phyloP scores from a whole-genome alignment of 2,329 filamentous ascomycete genomes.

The Neofusicoccum sp. region DNA sequence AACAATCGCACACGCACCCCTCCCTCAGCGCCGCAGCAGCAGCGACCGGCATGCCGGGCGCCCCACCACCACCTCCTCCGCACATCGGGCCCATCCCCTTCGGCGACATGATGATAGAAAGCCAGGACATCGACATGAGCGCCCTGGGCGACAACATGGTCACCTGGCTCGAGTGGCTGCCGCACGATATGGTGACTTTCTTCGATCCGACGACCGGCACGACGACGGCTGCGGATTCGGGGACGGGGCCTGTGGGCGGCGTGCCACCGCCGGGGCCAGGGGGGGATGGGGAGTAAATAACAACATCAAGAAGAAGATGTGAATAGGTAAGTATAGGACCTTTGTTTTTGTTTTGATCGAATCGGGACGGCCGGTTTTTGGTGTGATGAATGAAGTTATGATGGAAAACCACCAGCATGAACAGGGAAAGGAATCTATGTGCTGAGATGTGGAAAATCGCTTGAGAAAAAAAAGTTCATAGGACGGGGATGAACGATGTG shows the following conservation, averaged over 20 bases:
- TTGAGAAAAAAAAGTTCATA: too few species aligned
- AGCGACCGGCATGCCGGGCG: slow-evolving; percentile 27
- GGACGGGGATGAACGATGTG: too few species aligned
- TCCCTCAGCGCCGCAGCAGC: slow-evolving; percentile 22
- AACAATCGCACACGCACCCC: not conserved
- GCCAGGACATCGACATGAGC: slow-evolving; percentile 74
- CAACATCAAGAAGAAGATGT: too few species aligned
- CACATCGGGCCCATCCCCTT: slow-evolving; percentile 26
- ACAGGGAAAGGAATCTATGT: too few species aligned
- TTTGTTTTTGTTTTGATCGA: too few species aligned
- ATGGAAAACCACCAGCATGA: too few species aligned
- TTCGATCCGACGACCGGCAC: not conserved
- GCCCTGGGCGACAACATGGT: slow-evolving; percentile 67
- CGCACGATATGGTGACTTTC: slow-evolving; percentile 29
- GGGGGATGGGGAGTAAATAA: not conserved
- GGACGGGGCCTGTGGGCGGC: not conserved
- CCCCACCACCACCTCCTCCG: slow-evolving; percentile 23
- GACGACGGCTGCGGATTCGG: not conserved
- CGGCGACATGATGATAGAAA: slow-evolving; percentile 67
- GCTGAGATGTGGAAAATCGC: too few species aligned
- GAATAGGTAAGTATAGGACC: too few species aligned
- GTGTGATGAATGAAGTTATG: too few species aligned
- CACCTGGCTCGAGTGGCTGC: slow-evolving; percentile 73
- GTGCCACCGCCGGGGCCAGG: not conserved
- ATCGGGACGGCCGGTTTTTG: too few species aligned